Conservation (phyloP, 78 protist genomes). For the Guillardia theta region DNA sequence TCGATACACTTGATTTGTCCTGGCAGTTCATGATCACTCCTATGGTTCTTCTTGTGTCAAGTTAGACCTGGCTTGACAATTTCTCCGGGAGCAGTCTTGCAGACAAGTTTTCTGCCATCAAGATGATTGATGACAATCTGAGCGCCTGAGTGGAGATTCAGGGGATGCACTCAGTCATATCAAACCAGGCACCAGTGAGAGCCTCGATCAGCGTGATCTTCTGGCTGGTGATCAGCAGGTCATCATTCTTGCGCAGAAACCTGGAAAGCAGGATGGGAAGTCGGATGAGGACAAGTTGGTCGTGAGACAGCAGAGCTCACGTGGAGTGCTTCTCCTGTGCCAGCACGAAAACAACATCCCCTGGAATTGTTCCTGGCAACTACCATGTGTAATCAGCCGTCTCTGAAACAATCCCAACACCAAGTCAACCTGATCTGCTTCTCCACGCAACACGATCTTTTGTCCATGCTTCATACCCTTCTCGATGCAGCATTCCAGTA, state of each 20-base stretch:
- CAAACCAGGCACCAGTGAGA: conserved; percentile 39
- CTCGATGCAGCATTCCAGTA: conserved; percentile 89
- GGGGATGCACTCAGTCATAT: too few relatives aligned
- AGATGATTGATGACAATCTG: conserved; percentile 76
- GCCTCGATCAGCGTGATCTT: conserved; percentile 75
- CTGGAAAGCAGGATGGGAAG: too few relatives aligned
- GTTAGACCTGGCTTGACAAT: not conserved
- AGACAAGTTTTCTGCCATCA: conserved; percentile 81
- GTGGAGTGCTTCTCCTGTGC: conserved; percentile 84
- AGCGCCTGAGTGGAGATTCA: too few relatives aligned
- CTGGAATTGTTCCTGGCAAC: conserved; percentile 60
- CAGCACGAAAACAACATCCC: conserved; percentile 90
- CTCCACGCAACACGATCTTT: conserved; percentile 85
- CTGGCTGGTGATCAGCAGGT: conserved; percentile 73
- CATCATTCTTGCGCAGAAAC: conserved; percentile 83
- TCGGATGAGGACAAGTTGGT: too few relatives aligned
- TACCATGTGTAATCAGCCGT: too few relatives aligned
- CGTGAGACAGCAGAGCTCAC: too few relatives aligned
- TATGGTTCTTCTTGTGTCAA: too few relatives aligned
- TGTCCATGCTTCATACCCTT: conserved; percentile 88
- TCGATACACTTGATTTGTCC: not conserved
- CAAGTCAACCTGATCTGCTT: conserved; percentile 93
- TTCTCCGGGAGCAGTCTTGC: conserved; percentile 71
- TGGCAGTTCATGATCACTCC: too few relatives aligned
- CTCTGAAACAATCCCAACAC: too few relatives aligned